Percentiles rank a stretch among this genome's conserved stretches.
Evolutionary conservation across 495 filamentous ascomycete genomes (phyloP).

Genomic region (Talaromyces adpressus): DNA sequence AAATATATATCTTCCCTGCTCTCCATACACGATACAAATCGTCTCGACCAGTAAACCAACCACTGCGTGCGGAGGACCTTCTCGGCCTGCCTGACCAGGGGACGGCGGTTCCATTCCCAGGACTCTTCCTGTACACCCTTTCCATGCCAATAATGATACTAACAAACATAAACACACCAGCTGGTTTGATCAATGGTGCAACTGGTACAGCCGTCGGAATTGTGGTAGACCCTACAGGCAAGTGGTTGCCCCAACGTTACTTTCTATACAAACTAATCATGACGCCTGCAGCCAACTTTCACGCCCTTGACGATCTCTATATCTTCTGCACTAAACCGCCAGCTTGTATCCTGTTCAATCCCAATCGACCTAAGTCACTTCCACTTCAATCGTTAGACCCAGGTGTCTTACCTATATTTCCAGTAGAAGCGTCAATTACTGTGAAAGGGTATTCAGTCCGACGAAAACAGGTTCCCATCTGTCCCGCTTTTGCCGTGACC

Average conservation of each 20-base stretch:
- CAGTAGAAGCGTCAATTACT: conserved; percentile 11
- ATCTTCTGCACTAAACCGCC: conserved; percentile 14
- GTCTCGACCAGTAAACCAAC: neutral
- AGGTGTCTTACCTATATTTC: conserved; percentile 9
- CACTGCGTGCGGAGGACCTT: neutral
- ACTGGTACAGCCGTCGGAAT: conserved; percentile 9
- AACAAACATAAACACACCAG: conserved; percentile 7
- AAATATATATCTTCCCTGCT: conserved; percentile 11
- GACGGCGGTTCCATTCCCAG: conserved; percentile 10
- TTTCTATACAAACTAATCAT: conserved; percentile 6
- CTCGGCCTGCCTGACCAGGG: conserved; percentile 1
- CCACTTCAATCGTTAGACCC: conserved; percentile 6
- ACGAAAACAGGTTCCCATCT: conserved; percentile 12
- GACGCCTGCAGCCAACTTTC: conserved; percentile 9
- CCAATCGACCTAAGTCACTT: neutral
- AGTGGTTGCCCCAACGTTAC: conserved; percentile 4
- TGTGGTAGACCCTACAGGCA: conserved; percentile 12
- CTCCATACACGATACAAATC: conserved; percentile 3
- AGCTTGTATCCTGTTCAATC: conserved; percentile 13
- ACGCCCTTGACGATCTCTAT: conserved; percentile 12
- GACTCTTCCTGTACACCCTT: conserved; percentile 12
- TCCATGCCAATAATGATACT: conserved; percentile 11
- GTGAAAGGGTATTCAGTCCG: conserved; percentile 14
- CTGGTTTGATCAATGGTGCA: conserved; percentile 12
- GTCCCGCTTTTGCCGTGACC: conserved; percentile 13